Percentiles rank a stretch among this genome's conserved stretches.
Evolutionary conservation across 306 rosid genomes (phyloP).

Genomic region (Lathyrus aphaca): DNA sequence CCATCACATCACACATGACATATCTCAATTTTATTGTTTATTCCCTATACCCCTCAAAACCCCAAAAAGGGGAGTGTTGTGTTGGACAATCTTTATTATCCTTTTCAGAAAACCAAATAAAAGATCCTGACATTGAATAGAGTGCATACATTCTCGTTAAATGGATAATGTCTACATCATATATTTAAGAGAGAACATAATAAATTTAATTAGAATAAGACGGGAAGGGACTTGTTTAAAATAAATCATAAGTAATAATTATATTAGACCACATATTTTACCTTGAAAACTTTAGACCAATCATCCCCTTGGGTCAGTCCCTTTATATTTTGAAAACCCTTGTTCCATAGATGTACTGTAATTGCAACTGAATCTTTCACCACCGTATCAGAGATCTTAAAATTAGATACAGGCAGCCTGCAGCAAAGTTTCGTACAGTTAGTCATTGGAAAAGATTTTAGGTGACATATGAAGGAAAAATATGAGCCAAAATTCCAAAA

Average conservation of each 20-base stretch:
- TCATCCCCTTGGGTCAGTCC: conserved; percentile 67
- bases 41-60: background rate
- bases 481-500: conserved; percentile 13
- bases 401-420: conserved; percentile 61
- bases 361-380: conserved; percentile 53
- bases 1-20: background rate
- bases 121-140: background rate
- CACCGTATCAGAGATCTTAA: conserved; percentile 53
- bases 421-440: conserved; percentile 34
- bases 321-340: conserved; percentile 47
- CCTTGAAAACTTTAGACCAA: conserved; percentile 78
- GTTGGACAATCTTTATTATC: background rate
- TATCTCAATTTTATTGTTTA: background rate
- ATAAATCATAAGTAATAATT: background rate
- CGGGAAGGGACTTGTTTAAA: conserved; percentile 8
- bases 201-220: conserved; percentile 12
- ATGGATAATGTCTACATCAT: background rate
- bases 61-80: background rate
- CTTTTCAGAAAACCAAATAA: background rate
- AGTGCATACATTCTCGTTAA: background rate
- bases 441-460: conserved; percentile 31
- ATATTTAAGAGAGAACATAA: background rate
- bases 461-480: conserved; percentile 25
- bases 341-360: conserved; percentile 65
- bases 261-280: conserved; percentile 34